Evolutionary conservation across 2,329 filamentous ascomycete genomes (phyloP).

Genomic region (Biscogniauxia mediterranea): DNA sequence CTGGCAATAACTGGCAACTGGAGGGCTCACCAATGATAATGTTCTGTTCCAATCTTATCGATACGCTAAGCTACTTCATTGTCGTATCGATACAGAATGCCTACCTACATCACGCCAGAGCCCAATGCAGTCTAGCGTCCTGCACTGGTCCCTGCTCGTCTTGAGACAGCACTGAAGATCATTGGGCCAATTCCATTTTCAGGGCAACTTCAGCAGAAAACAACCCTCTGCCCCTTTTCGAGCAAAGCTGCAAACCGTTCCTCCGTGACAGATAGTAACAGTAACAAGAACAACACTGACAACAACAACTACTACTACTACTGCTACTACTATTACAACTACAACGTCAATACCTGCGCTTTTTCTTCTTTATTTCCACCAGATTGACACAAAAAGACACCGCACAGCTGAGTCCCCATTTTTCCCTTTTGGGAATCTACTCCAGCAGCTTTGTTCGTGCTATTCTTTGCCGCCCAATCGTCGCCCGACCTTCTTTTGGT

Average conservation of each 20-base stretch:
- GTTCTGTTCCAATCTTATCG: no score
- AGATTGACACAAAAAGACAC: background rate
- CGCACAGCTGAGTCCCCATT: background rate
- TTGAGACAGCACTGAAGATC: slow-evolving; percentile 22
- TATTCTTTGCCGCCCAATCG: slow-evolving; percentile 6
- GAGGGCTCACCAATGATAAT: background rate
- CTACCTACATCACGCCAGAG: background rate
- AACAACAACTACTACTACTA: background rate
- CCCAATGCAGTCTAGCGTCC: slow-evolving; percentile 14
- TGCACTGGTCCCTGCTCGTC: slow-evolving; percentile 17
- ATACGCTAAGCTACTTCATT: background rate
- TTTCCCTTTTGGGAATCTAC: background rate
- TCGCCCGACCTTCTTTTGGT: slow-evolving; percentile 20
- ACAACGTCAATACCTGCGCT: slow-evolving; percentile 3
- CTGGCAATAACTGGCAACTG: background rate
- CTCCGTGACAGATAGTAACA: slow-evolving; percentile 1
- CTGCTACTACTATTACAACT: no score
- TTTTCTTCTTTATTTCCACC: slow-evolving; percentile 11
- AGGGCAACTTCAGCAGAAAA: slow-evolving; percentile 22
- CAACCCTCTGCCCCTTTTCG: slow-evolving; percentile 22
- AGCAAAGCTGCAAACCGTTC: slow-evolving; percentile 1
- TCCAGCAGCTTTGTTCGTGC: slow-evolving; percentile 5
- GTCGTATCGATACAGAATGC: slow-evolving; percentile 1
- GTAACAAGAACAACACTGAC: slow-evolving; percentile 11
- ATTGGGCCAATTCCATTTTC: slow-evolving; percentile 20